These are phyloP conservation scores for Pythium coloratum DNA, from an alignment of 352 stramenopile species.

Conservation along the genomic window DNA sequence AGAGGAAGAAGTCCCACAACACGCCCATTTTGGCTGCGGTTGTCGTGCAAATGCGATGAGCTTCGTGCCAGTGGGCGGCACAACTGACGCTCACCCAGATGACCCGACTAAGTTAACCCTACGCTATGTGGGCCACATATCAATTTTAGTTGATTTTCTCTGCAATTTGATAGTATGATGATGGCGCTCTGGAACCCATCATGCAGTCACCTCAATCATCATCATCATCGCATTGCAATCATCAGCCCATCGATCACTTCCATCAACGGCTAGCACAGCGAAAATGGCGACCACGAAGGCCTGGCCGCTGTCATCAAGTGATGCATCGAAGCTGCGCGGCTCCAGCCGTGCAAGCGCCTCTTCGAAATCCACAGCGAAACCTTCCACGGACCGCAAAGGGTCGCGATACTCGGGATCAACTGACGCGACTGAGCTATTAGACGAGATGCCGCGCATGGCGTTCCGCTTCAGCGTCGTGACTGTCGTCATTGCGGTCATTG, in stretches of 20 bases:
- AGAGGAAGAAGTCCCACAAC: slow-evolving; percentile 88
- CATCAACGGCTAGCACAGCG: background rate
- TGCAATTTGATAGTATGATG: slow-evolving; percentile 4
- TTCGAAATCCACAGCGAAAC: background rate
- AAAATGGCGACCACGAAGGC: background rate
- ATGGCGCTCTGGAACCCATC: background rate
- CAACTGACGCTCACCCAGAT: background rate
- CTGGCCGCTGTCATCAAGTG: background rate
- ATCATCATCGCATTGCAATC: background rate
- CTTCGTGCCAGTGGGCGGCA: slow-evolving; percentile 18
- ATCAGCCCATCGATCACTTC: slow-evolving; percentile 1
- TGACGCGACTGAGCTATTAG: background rate
- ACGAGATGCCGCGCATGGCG: slow-evolving; percentile 11
- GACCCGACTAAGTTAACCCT: slow-evolving; percentile 8
- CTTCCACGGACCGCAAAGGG: slow-evolving; percentile 3
- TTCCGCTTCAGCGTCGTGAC: slow-evolving; percentile 14
- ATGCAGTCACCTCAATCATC: background rate
- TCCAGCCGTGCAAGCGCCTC: background rate
- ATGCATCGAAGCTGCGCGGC: slow-evolving; percentile 9
- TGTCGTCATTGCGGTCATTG: slow-evolving; percentile 13
- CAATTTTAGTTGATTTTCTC: background rate
- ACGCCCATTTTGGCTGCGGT: slow-evolving; percentile 55
- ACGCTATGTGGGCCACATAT: background rate
- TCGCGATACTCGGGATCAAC: background rate
- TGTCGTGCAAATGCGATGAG: background rate